These are phyloP conservation scores for Saccharomycopsis crataegensis DNA, from an alignment of 1,139 yeast species.

Conservation along the genomic window DNA sequence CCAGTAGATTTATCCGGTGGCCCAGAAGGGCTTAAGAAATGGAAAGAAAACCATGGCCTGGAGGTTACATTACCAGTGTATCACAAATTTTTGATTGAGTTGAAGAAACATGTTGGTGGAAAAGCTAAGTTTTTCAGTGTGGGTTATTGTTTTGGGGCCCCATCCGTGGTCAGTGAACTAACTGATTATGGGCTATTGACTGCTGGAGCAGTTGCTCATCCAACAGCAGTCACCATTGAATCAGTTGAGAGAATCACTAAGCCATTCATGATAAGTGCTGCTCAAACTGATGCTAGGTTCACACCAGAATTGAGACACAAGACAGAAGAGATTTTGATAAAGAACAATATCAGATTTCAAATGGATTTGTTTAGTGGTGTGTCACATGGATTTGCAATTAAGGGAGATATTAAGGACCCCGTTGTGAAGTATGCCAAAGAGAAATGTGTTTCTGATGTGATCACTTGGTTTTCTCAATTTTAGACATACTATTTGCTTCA, in stretches of 20 bases:
- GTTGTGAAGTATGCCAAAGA: slow-evolving; percentile 59
- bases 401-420: slow-evolving; percentile 60
- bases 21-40: slow-evolving; percentile 32
- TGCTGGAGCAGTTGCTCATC: slow-evolving; percentile 74
- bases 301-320: slow-evolving; percentile 52
- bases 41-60: slow-evolving; percentile 49
- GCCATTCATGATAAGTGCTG: slow-evolving; percentile 66
- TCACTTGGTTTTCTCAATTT: slow-evolving; percentile 23
- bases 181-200: slow-evolving; percentile 40
- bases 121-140: slow-evolving; percentile 46
- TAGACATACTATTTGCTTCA: neutral
- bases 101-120: slow-evolving; percentile 41
- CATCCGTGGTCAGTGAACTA: slow-evolving; percentile 49
- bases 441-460: slow-evolving; percentile 54
- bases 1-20: slow-evolving; percentile 14
- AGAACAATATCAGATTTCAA: slow-evolving; percentile 45
- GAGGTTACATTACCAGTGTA: slow-evolving; percentile 38
- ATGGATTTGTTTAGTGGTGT: slow-evolving; percentile 54
- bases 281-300: slow-evolving; percentile 60
- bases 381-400: slow-evolving; percentile 66
- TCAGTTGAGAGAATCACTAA: slow-evolving; percentile 51
- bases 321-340: slow-evolving; percentile 51
- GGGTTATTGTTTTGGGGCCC: slow-evolving; percentile 87
- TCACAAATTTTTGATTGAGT: slow-evolving; percentile 36
- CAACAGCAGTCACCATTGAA: slow-evolving; percentile 58